Conservation (phyloP, 2,329 filamentous ascomycete species). For the Colletotrichum australisinense region DNA sequence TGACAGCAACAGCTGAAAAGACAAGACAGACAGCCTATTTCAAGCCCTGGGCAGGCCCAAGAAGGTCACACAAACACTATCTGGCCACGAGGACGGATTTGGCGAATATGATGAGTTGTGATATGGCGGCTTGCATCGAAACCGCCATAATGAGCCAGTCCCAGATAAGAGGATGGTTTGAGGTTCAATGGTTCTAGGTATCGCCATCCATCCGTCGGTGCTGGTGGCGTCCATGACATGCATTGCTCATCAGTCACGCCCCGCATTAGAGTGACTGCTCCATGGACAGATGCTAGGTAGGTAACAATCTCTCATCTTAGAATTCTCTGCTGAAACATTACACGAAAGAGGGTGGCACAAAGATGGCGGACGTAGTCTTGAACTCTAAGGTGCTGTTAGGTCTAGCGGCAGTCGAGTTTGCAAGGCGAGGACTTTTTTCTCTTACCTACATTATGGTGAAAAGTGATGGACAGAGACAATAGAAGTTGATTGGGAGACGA, state of each 20-base stretch:
- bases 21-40: not conserved
- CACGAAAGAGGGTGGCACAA: constrained; percentile 21
- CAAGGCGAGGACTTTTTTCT: not conserved
- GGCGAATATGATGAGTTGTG: not conserved
- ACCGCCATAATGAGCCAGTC: not conserved
- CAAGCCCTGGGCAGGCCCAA: not conserved
- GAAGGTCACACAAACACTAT: not conserved
- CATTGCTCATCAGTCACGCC: not conserved
- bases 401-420: not conserved
- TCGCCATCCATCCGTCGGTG: not conserved
- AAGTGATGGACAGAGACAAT: not conserved
- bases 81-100: not conserved
- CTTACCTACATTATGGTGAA: not conserved
- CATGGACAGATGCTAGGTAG: not conserved
- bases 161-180: not conserved
- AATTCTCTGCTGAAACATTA: not conserved
- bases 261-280: not conserved
- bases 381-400: constrained; percentile 15
- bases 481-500: not conserved
- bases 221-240: constrained; percentile 1
- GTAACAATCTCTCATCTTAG: not conserved
- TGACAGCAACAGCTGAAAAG: constrained; percentile 24
- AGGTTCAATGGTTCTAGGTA: not conserved
- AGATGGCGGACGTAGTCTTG: constrained; percentile 11
- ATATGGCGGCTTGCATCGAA: not conserved